Evolutionary conservation across 176 grass and related monocot genomes (phyloP), one percentile per base, ranked within the genome.

Genomic region (Zea mays): DNA sequence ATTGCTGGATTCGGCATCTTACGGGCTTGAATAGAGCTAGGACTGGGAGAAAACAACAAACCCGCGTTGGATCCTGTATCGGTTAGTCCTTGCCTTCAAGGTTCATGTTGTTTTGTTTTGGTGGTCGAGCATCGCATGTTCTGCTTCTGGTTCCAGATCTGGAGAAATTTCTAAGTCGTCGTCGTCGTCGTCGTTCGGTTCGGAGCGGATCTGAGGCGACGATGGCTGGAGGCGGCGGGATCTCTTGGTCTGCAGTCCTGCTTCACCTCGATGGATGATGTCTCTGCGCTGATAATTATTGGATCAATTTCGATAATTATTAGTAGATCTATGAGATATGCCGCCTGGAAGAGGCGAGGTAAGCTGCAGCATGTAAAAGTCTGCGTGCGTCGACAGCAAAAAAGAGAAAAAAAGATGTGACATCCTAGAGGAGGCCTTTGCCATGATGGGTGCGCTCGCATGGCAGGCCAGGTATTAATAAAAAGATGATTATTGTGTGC

Each of bases 371-470:
- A 13, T 83, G 75, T 88, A 79, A 62, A 19, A 51, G 48, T 74
- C 37, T 12, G 33, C 21, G 42, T 43, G 33, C 1, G 17, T 74
- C 67, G 62, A 77, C 60, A 7, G 69, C 65, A 2, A 12, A 44
- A 27, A 0, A 1, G 41, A 10, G 58, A 65, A 52, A 27, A 65
- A 52, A 27, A 62, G 57, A 33, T 89, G 65, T 79, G 60, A 81
- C 27, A 74, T 42, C 4, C 52, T 71, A 27, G 27, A 27, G 27
- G 64, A 61, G 55, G 80, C 84, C 84, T 90, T 90, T 90, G 88
- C 76, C 88, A 84, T 90, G 88, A 73, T 77, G 88, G 84, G 88
- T 90, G 88, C 84, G 88, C 88, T 90, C 88, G 81, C 88, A 87
- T 90, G 88, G 80, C 88, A 90, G 88, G 88, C 81, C 81, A 45